Base-by-base conservation (phyloP, 1,284 basidiomycete species). In the Trichosporon sp. region DNA sequence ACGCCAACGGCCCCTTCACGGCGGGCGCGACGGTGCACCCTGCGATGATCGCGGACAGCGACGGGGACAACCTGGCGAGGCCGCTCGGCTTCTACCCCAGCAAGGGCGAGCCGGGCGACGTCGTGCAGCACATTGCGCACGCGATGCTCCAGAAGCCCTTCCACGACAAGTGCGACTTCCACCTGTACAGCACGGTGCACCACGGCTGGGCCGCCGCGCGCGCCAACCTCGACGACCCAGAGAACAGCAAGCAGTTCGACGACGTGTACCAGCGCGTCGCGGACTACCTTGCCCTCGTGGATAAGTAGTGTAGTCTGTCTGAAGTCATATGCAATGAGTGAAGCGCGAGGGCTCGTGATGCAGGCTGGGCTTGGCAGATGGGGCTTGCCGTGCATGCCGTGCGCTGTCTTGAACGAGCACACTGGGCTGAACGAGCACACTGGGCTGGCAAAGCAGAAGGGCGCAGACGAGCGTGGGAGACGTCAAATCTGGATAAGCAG, bases 181-280 rank as follows among this genome's bases (percentile, higher is more conserved):
- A 78, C 60, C 69, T 77, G 3, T 81, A 80, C 66, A 72, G 76
- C 68, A 80, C 78, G n/a, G 80, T 81, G 77, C 87, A 88, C 81
- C 90, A 91, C 77, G 90, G 89, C 47, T 91, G 89, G 86, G 90
- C 89, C 4, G 89, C 89, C 8, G 90, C 90, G 2, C 86, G 90
- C 63, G 90, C 87, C 0, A 83, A 91, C 76, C 83, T 91, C 64
- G 85, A 87, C 58, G 85, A 91, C 69, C 78, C 85, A 35, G 87
- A 89, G 71, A 90, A 90, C 82, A 86, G 86, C 75, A 87, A 87
- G 80, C 87, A 88, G 85, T 90, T 83, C 77, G 87, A 89, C 76
- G 88, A 90, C 71, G 85, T 91, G 34, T 91, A 91, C 79, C 79
- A 82, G 53, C 85, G 85, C 32, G 81, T 89, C 0, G 83, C 85